These are phyloP conservation scores for Corylus americana DNA, from an alignment of 306 rosid species.

Conservation along the genomic window DNA sequence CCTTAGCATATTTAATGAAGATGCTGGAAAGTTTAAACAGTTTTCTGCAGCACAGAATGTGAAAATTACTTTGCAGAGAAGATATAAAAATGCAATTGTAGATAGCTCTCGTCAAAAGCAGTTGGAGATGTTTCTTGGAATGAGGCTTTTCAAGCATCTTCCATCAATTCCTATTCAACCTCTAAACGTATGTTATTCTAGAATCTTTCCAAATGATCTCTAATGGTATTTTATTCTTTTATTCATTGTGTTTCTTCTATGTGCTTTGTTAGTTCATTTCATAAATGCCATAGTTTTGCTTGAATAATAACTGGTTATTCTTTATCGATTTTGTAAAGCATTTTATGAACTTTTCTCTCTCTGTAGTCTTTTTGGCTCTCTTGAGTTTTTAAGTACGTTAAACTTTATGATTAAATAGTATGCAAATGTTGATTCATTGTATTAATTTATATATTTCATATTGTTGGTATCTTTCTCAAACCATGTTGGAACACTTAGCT, in stretches of 20 bases:
- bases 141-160: slow-evolving; percentile 97
- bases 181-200: slow-evolving; percentile 69
- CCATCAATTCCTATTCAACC: slow-evolving; percentile 90
- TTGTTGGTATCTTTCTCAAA: slow-evolving; percentile 2
- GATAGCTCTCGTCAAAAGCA: slow-evolving; percentile 99
- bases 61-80: slow-evolving; percentile 93
- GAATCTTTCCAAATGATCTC: slow-evolving; percentile 36
- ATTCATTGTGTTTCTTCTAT: slow-evolving; percentile 4
- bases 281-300: slow-evolving; percentile 14
- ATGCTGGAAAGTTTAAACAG: slow-evolving; percentile 89
- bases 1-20: slow-evolving; percentile 94
- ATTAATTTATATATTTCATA: not conserved
- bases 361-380: slow-evolving; percentile 10
- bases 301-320: slow-evolving; percentile 31
- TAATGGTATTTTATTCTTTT: slow-evolving; percentile 26
- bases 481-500: not conserved
- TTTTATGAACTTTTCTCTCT: not conserved
- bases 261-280: not conserved
- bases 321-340: slow-evolving; percentile 16
- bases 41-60: slow-evolving; percentile 95
- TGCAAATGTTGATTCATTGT: slow-evolving; percentile 13
- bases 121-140: slow-evolving; percentile 91
- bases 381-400: slow-evolving; percentile 8
- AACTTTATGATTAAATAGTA: slow-evolving; percentile 1
- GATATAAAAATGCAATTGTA: slow-evolving; percentile 90